Conservation (phyloP, 139 green algal genomes). For the Parachlorella kessleri region DNA sequence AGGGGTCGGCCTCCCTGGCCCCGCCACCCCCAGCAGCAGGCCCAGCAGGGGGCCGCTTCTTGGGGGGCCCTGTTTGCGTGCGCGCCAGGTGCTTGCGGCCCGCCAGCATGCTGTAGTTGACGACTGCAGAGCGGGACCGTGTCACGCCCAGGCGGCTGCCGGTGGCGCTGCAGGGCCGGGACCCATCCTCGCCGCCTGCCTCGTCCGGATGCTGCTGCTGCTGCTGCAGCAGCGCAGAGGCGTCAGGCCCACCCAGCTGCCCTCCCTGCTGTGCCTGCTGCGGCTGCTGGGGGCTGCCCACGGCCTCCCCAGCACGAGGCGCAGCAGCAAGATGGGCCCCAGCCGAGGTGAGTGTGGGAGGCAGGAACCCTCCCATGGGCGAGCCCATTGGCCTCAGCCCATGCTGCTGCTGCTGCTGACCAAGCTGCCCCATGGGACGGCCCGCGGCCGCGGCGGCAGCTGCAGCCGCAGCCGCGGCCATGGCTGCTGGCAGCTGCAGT, state of each 20-base stretch:
- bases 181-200: background rate
- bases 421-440: background rate
- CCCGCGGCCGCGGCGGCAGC: no score
- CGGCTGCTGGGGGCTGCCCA: slow-evolving; percentile 2
- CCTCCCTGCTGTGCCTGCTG: slow-evolving; percentile 10
- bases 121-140: background rate
- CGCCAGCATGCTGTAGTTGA: slow-evolving; percentile 55
- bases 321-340: background rate
- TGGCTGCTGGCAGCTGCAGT: background rate
- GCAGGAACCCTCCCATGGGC: no score
- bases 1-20: slow-evolving; percentile 1
- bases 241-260: background rate
- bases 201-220: background rate
- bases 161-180: background rate
- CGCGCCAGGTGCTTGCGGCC: slow-evolving; percentile 30
- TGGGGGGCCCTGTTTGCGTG: background rate
- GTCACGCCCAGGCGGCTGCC: background rate
- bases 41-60: slow-evolving; percentile 12
- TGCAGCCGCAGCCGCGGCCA: background rate
- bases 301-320: background rate
- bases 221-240: background rate
- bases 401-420: slow-evolving; percentile 2
- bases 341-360: no score
- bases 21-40: background rate
- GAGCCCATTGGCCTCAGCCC: no score